Percentiles rank a stretch among this genome's conserved stretches.
Evolutionary conservation across 305 asterid genomes (phyloP).

Genomic region (Solanum hybrid): DNA sequence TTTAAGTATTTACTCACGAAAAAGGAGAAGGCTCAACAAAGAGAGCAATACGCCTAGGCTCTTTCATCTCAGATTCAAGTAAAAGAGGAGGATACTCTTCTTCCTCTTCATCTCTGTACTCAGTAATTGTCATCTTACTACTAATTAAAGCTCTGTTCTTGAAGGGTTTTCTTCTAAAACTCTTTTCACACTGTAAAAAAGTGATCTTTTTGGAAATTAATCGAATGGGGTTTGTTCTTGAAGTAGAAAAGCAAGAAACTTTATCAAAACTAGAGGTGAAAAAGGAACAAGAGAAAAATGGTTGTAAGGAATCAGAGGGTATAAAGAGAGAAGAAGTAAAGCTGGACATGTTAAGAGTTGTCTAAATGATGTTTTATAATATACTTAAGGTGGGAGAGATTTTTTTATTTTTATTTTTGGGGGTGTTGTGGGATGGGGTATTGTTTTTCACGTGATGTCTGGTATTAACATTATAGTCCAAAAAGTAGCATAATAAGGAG

Average conservation of each 20-base stretch:
- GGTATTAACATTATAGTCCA: too few species aligned
- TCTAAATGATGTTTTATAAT: background rate
- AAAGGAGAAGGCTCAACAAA: conserved; percentile 99
- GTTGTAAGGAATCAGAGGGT: background rate
- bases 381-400: background rate
- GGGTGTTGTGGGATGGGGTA: background rate
- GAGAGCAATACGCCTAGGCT: conserved; percentile 84
- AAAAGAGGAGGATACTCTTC: conserved; percentile 52
- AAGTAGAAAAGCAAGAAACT: background rate
- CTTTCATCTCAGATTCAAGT: conserved; percentile 50
- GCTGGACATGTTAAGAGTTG: background rate
- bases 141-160: background rate
- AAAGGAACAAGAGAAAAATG: background rate
- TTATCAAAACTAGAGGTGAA: background rate
- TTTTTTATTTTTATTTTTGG: too few species aligned
- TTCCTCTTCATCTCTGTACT: conserved; percentile 31
- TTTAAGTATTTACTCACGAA: conserved; percentile 50
- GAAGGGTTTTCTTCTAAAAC: background rate
- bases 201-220: background rate
- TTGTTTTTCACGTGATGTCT: background rate
- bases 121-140: conserved; percentile 16
- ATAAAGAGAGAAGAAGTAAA: background rate
- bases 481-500: background rate
- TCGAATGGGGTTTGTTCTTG: background rate
- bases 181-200: background rate